Conservation (phyloP, 2,329 filamentous ascomycete genomes). For the Aspergillus nomiae region DNA sequence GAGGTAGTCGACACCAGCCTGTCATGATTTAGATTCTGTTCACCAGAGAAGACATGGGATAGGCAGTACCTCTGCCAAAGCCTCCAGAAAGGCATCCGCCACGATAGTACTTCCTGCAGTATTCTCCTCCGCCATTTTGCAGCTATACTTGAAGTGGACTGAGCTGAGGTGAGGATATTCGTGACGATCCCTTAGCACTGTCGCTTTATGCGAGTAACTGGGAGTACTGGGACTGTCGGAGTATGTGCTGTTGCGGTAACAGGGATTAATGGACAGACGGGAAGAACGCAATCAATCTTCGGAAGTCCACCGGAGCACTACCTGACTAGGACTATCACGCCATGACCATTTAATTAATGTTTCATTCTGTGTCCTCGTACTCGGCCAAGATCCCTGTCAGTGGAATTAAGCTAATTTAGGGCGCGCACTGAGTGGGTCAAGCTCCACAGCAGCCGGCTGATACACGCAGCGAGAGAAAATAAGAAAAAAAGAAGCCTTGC, state of each 20-base stretch:
- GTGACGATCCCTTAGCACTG: not conserved
- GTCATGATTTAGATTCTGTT: not conserved
- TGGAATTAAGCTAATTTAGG: not conserved
- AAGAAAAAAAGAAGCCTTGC: not conserved
- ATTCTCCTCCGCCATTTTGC: not conserved
- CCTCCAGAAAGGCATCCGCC: not conserved
- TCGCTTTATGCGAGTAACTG: not conserved
- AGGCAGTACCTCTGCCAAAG: not conserved
- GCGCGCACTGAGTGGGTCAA: not conserved
- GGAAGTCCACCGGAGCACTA: not conserved
- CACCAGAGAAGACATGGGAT: not conserved
- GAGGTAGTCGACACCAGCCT: conserved; percentile 12
- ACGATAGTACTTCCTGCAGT: not conserved
- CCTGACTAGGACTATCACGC: not conserved
- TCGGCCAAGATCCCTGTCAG: not conserved
- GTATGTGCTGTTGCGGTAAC: not conserved
- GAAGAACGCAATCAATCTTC: not conserved
- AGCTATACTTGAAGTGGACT: not conserved
- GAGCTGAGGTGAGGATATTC: not conserved
- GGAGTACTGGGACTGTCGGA: not conserved
- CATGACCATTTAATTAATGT: not conserved
- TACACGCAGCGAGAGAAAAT: not conserved
- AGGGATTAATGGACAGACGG: not conserved
- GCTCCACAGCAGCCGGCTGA: not conserved
- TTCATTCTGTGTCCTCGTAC: not conserved